These are phyloP conservation scores for Fusarium poae DNA, from an alignment of 2,329 filamentous ascomycete genomes.

Conservation along the genomic window DNA sequence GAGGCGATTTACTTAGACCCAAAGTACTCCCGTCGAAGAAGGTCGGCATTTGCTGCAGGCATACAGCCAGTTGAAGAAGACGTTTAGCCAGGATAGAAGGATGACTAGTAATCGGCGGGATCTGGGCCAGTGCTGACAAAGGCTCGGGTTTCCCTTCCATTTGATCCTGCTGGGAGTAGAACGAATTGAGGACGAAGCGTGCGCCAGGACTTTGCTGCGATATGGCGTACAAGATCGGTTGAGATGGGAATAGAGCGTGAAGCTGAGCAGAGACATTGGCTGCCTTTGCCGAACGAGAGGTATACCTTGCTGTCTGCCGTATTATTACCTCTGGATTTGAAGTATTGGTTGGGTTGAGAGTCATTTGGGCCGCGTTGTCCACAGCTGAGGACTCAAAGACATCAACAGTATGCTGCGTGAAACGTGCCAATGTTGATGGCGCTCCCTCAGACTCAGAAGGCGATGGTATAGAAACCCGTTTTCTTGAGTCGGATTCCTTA, in stretches of 20 bases:
- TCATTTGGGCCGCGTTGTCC: slow-evolving; percentile 39
- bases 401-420: slow-evolving; percentile 47
- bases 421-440: slow-evolving; percentile 6
- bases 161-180: slow-evolving; percentile 50
- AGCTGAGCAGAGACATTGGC: slow-evolving; percentile 34
- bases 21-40: slow-evolving; percentile 49
- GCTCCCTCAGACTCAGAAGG: slow-evolving; percentile 31
- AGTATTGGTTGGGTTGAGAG: slow-evolving; percentile 19
- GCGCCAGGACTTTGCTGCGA: slow-evolving; percentile 45
- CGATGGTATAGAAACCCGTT: slow-evolving; percentile 31
- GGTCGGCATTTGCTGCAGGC: slow-evolving; percentile 61
- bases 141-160: slow-evolving; percentile 52
- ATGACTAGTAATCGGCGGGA: slow-evolving; percentile 59
- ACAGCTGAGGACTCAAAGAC: slow-evolving; percentile 40
- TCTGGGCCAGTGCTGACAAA: slow-evolving; percentile 44
- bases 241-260: slow-evolving; percentile 43
- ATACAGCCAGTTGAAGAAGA: slow-evolving; percentile 61
- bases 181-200: slow-evolving; percentile 47
- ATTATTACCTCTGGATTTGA: not conserved
- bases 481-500: slow-evolving; percentile 29
- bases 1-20: slow-evolving; percentile 23
- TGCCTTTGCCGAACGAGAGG: slow-evolving; percentile 28
- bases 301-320: slow-evolving; percentile 5
- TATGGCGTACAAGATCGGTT: slow-evolving; percentile 40
- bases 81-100: slow-evolving; percentile 62